Evolutionary conservation across 495 filamentous ascomycete species (phyloP).

Genomic region (Aspergillus funiculosus): DNA sequence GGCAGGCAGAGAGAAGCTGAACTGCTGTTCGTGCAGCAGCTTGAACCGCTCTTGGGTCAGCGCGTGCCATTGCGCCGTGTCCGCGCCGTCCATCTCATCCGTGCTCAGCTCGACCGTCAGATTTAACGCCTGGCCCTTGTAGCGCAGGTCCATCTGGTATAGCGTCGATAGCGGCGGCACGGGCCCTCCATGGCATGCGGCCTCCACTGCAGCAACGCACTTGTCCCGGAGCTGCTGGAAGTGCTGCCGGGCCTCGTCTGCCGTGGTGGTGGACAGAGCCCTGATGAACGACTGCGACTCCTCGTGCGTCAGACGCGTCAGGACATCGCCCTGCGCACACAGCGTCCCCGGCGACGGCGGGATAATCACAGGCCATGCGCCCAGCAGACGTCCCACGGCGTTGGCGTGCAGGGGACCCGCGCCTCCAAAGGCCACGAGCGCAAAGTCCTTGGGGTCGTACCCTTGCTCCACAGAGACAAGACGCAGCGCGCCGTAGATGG

Average conservation of each 20-base stretch:
- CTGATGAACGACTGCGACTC: slow-evolving; percentile 41
- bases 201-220: too few relatives aligned
- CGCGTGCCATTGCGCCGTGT: slow-evolving; percentile 14
- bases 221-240: too few relatives aligned
- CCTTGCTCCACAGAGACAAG: slow-evolving; percentile 49
- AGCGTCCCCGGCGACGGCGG: slow-evolving; percentile 47
- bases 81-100: slow-evolving; percentile 21
- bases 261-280: slow-evolving; percentile 27
- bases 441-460: slow-evolving; percentile 48
- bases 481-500: slow-evolving; percentile 47
- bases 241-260: slow-evolving; percentile 18
- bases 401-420: slow-evolving; percentile 48
- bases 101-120: slow-evolving; percentile 35
- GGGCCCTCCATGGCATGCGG: too few relatives aligned
- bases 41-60: slow-evolving; percentile 36
- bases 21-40: slow-evolving; percentile 41
- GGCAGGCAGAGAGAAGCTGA: slow-evolving; percentile 39
- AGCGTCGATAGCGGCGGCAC: too few relatives aligned
- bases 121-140: slow-evolving; percentile 45
- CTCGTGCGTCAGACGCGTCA: slow-evolving; percentile 43
- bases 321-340: slow-evolving; percentile 46
- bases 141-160: slow-evolving; percentile 43
- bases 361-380: slow-evolving; percentile 47
- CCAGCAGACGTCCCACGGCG: slow-evolving; percentile 42
- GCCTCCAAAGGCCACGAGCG: slow-evolving; percentile 47